Evolutionary conservation across 2,329 filamentous ascomycete genomes (phyloP).

Genomic region (Exophiala spinifera): DNA sequence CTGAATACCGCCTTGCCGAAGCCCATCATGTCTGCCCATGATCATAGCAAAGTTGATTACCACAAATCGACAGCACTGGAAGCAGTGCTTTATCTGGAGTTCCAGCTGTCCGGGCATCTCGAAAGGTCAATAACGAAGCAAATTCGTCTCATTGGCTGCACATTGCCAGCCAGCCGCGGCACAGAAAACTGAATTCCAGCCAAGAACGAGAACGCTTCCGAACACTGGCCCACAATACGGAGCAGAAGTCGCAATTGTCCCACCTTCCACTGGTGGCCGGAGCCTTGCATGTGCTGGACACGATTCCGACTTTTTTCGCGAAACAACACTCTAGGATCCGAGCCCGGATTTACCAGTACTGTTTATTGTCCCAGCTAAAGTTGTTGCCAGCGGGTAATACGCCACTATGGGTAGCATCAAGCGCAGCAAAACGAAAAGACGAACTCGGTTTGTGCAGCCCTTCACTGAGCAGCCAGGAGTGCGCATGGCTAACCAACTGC

Average conservation of each 20-base stretch:
- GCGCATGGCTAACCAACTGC: slow-evolving; percentile 19
- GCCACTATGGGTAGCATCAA: slow-evolving; percentile 63
- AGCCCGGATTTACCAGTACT: not conserved
- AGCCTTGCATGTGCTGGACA: not conserved
- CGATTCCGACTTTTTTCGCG: not conserved
- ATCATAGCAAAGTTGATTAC: not conserved
- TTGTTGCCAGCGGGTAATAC: not conserved
- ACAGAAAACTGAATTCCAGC: not conserved
- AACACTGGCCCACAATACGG: not conserved
- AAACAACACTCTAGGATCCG: too few species aligned
- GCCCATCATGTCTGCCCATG: not conserved
- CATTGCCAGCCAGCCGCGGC: not conserved
- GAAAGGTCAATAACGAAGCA: not conserved
- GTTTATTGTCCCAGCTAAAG: too few species aligned
- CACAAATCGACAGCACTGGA: too few species aligned
- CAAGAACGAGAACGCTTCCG: not conserved
- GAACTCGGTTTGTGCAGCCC: slow-evolving; percentile 56
- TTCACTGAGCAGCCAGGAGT: slow-evolving; percentile 1
- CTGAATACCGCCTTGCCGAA: too few species aligned
- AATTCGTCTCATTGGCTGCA: not conserved
- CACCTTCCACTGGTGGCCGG: too few species aligned
- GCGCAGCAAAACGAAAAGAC: slow-evolving; percentile 71
- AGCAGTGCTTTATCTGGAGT: not conserved
- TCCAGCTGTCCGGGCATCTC: slow-evolving; percentile 3
- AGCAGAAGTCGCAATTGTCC: not conserved